Base-by-base conservation (phyloP, 2,329 filamentous ascomycete genomes). In the Massarina eburnea region DNA sequence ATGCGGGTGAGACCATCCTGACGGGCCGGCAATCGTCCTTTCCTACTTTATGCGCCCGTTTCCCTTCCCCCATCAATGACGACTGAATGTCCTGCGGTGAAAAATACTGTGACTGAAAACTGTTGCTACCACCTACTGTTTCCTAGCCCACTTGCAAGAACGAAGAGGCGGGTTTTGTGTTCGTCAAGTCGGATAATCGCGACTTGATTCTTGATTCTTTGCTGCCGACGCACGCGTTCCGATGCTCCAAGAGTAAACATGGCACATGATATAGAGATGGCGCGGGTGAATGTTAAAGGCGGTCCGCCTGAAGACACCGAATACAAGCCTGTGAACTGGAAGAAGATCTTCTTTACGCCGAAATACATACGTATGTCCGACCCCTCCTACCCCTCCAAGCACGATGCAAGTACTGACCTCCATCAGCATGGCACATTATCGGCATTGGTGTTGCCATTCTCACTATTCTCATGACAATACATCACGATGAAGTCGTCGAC, bases 361-460 rank as follows among this genome's bases (percentile, higher is more conserved):
- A 68, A 67, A 43, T 67, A 68, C 51, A 62, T 68, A 54, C 64
- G 66, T 67, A 59, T 33, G 64, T 44, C 35, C 17, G 19, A 38
- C 24, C 6, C 18, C 29, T n/a, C 32, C 27, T 29, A 5, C 33
- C 15, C 17, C 22, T 27, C 12, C 24, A 15, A 8, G 37, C 18
- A 17, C 17, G 22, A 18, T 24, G 34, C 30, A 19, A 4, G 24
- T 21, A 26, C 43, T 44, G 19, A 51, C 39, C n/a, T 24, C 14
- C 43, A 18, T 8, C 43, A 68, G 66, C 64, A 51, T 65, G 58
- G 58, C 63, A 67, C 41, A 58, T 68, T 8, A 48, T 68, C 24
- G 52, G 57, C 9, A 63, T 68, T 20, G 41, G 38, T 1, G 58
- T 66, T 30, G 40, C 54, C 21, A 48, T 67, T 20, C 45, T 57